These are phyloP conservation scores for Aspergillus asperescens DNA, from an alignment of 495 filamentous ascomycete species.

Conservation along the genomic window DNA sequence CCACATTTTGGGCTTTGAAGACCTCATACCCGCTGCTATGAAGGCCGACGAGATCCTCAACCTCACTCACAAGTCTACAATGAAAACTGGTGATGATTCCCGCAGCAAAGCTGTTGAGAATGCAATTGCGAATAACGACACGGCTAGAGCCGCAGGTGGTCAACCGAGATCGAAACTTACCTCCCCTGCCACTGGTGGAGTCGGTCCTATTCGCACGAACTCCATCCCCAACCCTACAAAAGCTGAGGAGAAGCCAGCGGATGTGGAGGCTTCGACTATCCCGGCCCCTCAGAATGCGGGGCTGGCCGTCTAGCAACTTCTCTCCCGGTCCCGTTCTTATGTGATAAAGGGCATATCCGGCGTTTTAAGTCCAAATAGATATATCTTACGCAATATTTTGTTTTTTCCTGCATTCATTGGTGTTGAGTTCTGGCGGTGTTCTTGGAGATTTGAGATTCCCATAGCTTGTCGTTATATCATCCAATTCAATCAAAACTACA, in stretches of 20 bases:
- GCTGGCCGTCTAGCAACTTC: conserved; percentile 19
- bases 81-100: conserved; percentile 20
- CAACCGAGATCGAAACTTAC: conserved; percentile 27
- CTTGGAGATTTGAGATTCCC: conserved; percentile 18
- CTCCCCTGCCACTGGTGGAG: conserved; percentile 20
- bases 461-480: not conserved
- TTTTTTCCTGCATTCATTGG: conserved; percentile 19
- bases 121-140: conserved; percentile 46
- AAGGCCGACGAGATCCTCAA: conserved; percentile 61
- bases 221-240: conserved; percentile 28
- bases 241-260: conserved; percentile 17
- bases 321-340: not conserved
- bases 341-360: not conserved
- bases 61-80: conserved; percentile 44
- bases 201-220: conserved; percentile 40
- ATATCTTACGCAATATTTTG: not conserved
- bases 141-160: conserved; percentile 42
- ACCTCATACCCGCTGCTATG: conserved; percentile 52
- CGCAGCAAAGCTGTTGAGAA: conserved; percentile 46
- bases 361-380: not conserved
- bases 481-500: not conserved
- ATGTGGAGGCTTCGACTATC: conserved; percentile 18
- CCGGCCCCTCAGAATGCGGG: conserved; percentile 26
- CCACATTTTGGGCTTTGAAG: conserved; percentile 54
- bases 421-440: conserved; percentile 9